Conservation (phyloP, 2,329 filamentous ascomycete species). For the Epichloe coenophiala region DNA sequence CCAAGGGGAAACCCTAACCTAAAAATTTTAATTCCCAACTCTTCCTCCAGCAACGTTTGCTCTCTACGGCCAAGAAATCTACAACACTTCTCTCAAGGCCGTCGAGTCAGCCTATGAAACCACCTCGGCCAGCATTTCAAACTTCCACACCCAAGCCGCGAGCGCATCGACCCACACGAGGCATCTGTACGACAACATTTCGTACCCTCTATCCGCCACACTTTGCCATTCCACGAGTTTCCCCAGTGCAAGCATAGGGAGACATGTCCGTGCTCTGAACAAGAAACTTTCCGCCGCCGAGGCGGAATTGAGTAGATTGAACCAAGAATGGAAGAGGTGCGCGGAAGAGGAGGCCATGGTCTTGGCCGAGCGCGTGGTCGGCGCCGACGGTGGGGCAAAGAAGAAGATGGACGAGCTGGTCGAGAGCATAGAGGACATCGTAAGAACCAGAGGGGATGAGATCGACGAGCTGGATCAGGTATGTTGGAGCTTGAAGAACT, state of each 20-base stretch:
- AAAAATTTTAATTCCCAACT: neutral
- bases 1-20: neutral
- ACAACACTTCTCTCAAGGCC: constrained; percentile 3
- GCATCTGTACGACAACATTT: constrained; percentile 18
- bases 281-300: constrained; percentile 11
- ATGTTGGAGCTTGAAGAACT: neutral
- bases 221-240: constrained; percentile 15
- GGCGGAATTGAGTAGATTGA: constrained; percentile 12
- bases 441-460: constrained; percentile 8
- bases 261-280: constrained; percentile 14
- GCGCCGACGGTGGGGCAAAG: neutral
- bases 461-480: constrained; percentile 18
- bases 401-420: constrained; percentile 5
- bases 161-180: constrained; percentile 8
- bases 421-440: constrained; percentile 12
- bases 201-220: constrained; percentile 18
- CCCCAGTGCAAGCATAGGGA: constrained; percentile 13
- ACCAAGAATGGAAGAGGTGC: constrained; percentile 15
- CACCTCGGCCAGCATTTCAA: constrained; percentile 10
- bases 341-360: constrained; percentile 8
- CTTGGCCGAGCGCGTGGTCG: constrained; percentile 8
- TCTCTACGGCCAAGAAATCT: constrained; percentile 2
- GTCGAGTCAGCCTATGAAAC: constrained; percentile 12
- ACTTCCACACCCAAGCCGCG: constrained; percentile 10
- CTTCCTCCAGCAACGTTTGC: constrained; percentile 2